phyloP scores from a whole-genome alignment of 2,329 filamentous ascomycete species.

The Aspergillus thermomutatus region DNA sequence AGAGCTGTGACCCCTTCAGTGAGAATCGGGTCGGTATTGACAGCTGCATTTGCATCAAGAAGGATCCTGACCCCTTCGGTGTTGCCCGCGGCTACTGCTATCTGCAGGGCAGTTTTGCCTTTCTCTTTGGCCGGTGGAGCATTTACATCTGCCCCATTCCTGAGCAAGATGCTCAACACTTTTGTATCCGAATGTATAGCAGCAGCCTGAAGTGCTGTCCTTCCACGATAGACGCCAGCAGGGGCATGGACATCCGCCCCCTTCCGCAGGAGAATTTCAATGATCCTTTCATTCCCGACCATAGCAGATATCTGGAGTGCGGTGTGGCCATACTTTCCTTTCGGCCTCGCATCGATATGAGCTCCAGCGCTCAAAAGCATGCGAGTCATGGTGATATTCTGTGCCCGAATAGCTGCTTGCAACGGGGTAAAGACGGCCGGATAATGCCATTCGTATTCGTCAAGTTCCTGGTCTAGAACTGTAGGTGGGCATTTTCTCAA shows the following conservation, averaged over 20 bases:
- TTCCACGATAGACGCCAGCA: too few relatives aligned
- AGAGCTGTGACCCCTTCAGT: conserved; percentile 16
- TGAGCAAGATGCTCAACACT: conserved; percentile 5
- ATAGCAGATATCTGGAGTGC: conserved; percentile 24
- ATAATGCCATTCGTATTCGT: neutral
- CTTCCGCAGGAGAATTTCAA: conserved; percentile 18
- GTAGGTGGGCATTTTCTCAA: conserved; percentile 6
- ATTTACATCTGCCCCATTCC: conserved; percentile 38
- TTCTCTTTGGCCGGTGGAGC: conserved; percentile 12
- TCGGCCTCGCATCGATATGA: conserved; percentile 14
- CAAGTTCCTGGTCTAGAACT: conserved; percentile 1
- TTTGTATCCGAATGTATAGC: conserved; percentile 10
- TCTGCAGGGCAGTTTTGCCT: conserved; percentile 15
- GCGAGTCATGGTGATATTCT: conserved; percentile 16
- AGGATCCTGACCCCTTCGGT: conserved; percentile 12
- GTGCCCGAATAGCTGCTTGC: conserved; percentile 13
- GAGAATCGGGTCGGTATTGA: conserved; percentile 9
- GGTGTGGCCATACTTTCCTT: conserved; percentile 13
- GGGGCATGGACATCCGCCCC: conserved; percentile 17
- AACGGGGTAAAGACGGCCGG: conserved; percentile 11
- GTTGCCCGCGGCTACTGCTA: conserved; percentile 12
- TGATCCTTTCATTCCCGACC: conserved; percentile 15
- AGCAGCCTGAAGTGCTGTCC: neutral
- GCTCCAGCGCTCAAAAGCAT: conserved; percentile 14
- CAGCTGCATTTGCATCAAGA: conserved; percentile 15